Percentiles rank a stretch among this genome's conserved stretches.
These are phyloP conservation scores for Carex pumila DNA, from an alignment of 176 grass and related monocot species.

Conservation along the genomic window DNA sequence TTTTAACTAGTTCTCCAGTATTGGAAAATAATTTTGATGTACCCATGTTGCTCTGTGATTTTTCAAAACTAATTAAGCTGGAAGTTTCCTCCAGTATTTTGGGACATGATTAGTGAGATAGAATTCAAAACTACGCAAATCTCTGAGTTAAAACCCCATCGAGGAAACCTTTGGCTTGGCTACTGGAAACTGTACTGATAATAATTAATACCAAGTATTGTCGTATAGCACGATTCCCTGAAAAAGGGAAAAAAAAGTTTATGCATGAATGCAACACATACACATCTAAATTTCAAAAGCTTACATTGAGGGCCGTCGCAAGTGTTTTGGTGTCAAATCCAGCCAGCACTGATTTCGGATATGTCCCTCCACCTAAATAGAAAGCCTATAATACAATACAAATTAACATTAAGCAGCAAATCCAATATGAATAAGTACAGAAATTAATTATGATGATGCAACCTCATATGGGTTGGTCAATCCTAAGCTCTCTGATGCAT, in stretches of 20 bases:
- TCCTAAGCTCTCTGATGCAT: conserved; percentile 64
- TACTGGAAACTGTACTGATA: neutral
- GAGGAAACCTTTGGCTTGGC: neutral
- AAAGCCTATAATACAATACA: conserved; percentile 47
- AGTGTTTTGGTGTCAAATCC: conserved; percentile 58
- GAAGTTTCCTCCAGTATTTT: neutral
- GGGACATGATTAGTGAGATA: neutral
- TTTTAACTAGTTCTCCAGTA: neutral
- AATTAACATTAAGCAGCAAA: neutral
- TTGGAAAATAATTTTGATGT: neutral
- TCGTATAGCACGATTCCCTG: neutral
- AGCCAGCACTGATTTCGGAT: conserved; percentile 36
- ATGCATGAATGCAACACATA: neutral
- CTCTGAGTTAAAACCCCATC: neutral
- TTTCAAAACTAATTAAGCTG: neutral
- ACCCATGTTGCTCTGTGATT: neutral
- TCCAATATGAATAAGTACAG: neutral
- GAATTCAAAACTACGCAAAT: neutral
- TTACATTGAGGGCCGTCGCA: conserved; percentile 63
- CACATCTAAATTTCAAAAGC: conserved; percentile 3
- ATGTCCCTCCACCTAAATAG: conserved; percentile 48
- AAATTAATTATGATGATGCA: neutral
- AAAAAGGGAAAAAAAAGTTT: neutral
- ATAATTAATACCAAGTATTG: neutral
- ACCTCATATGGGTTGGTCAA: conserved; percentile 51